Percentiles rank a stretch among this genome's conserved stretches.
phyloP scores from a whole-genome alignment of 306 rosid genomes.

The apple (Malus domestica) region DNA sequence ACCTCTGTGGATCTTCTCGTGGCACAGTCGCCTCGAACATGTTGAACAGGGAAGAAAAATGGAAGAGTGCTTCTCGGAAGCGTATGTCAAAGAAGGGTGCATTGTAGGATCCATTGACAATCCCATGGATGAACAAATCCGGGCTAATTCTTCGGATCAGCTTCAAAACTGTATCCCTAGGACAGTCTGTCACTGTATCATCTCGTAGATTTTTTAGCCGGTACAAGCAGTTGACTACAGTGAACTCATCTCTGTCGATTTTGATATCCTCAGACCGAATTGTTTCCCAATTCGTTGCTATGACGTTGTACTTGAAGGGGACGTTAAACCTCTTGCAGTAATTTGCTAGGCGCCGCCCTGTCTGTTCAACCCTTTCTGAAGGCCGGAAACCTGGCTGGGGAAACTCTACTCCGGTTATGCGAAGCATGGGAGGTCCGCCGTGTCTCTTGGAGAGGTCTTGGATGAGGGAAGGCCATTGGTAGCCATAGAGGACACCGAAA shows the following conservation, averaged over 20 bases:
- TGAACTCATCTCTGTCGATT: conserved; percentile 40
- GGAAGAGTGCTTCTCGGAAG: conserved; percentile 66
- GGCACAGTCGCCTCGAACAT: conserved; percentile 59
- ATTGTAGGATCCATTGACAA: conserved; percentile 55
- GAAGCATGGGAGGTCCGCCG: conserved; percentile 52
- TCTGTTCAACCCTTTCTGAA: conserved; percentile 54
- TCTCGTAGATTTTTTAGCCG: conserved; percentile 59
- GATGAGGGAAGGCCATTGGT: conserved; percentile 76
- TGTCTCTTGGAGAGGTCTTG: conserved; percentile 36
- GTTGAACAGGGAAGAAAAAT: conserved; percentile 66
- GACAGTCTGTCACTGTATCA: conserved; percentile 42
- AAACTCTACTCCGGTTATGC: conserved; percentile 60
- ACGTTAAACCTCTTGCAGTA: conserved; percentile 51
- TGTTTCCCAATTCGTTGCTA: conserved; percentile 71
- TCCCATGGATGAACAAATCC: conserved; percentile 59
- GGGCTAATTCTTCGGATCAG: conserved; percentile 65
- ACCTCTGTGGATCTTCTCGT: conserved; percentile 51
- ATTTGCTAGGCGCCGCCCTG: conserved; percentile 44
- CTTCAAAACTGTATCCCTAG: conserved; percentile 60
- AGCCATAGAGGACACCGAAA: conserved; percentile 71
- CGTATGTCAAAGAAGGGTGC: conserved; percentile 71
- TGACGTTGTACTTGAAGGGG: conserved; percentile 41
- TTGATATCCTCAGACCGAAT: conserved; percentile 43
- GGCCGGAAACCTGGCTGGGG: conserved; percentile 78
- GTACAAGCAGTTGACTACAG: conserved; percentile 50